These are phyloP conservation scores for Globisporangium lucens DNA, from an alignment of 352 stramenopile species.

Conservation along the genomic window DNA sequence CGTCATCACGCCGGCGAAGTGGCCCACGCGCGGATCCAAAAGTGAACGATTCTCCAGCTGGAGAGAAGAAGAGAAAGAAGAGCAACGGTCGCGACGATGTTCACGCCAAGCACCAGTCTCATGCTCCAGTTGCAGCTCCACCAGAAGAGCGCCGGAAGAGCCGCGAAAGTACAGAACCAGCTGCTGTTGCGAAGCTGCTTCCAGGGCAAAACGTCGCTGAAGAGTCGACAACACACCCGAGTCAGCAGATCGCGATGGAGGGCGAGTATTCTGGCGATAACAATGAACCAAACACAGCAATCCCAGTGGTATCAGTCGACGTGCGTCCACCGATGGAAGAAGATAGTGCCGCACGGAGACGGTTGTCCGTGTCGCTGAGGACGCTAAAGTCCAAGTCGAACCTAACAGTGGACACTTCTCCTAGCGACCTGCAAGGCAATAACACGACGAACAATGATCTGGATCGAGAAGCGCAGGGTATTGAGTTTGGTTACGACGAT, in stretches of 20 bases:
- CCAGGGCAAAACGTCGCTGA: background rate
- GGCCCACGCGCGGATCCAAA: slow-evolving; percentile 7
- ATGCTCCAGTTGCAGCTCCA: background rate
- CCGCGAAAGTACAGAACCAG: background rate
- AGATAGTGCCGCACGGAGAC: background rate
- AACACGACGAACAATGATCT: slow-evolving; percentile 19
- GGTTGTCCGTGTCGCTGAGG: background rate
- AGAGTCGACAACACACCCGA: background rate
- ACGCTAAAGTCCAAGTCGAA: slow-evolving; percentile 7
- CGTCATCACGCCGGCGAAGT: slow-evolving; percentile 1
- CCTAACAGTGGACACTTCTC: slow-evolving; percentile 1
- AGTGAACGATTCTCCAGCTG: background rate
- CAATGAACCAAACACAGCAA: background rate
- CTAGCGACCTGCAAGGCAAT: slow-evolving; percentile 11
- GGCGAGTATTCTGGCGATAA: background rate
- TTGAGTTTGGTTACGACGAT: slow-evolving; percentile 48
- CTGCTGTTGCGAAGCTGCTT: background rate
- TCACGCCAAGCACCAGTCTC: slow-evolving; percentile 4
- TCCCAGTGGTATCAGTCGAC: background rate
- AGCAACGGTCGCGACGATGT: slow-evolving; percentile 1
- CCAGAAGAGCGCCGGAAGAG: background rate
- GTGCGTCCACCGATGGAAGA: background rate
- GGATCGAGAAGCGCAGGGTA: slow-evolving; percentile 26
- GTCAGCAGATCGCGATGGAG: too few species aligned
- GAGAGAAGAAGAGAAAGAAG: slow-evolving; percentile 3